Evolutionary conservation across 179 eudicot species (phyloP), one percentile per base, ranked within the genome.

Genomic region (Silene coronaria): DNA sequence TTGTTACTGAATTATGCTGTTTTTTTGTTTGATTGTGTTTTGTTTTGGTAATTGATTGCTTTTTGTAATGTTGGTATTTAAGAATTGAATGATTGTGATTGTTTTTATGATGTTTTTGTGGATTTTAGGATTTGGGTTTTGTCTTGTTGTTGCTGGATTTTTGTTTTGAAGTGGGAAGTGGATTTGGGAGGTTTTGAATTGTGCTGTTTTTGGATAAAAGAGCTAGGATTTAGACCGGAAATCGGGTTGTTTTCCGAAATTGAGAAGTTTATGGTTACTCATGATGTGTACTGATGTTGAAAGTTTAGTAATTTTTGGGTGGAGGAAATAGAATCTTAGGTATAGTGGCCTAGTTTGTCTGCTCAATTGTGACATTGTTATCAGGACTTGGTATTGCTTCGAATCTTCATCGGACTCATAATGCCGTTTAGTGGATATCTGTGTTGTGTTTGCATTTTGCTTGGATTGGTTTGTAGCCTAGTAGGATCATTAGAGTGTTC

Each of bases 141-240:
- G n/a, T n/a, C n/a, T n/a, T n/a, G n/a, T 32, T n/a, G 36, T 64
- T 53, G 27, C 8, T 36, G 72, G 30, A 14, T 59, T 28, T 63
- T 77, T 77, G 75, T 53, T n/a, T 24, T 60, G 8, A 51, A 53
- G 74, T 71, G 62, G 59, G 16, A 30, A 32, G 51, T 69, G 6
- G 59, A 61, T 60, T 45, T 62, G 55, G 63, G 53, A 36, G 17
- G 71, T 27, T 36, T 38, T 1, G n/a, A 3, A 11, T 60, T 53
- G 19, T 62, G 24, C 16, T 69, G 59, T 27, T 55, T 59, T 27
- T 11, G 30, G 74, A 70, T 80, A 51, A 71, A 59, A 23, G 26
- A 73, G 27, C 14, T 73, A 68, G 67, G 61, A 32, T 71, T 77
- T 5, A 26, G 21, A 24, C 21, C 59, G 21, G 9, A 55, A 55